Conservation (phyloP, 371 early-diverging fungal genomes). For the Circinella umbellata region DNA sequence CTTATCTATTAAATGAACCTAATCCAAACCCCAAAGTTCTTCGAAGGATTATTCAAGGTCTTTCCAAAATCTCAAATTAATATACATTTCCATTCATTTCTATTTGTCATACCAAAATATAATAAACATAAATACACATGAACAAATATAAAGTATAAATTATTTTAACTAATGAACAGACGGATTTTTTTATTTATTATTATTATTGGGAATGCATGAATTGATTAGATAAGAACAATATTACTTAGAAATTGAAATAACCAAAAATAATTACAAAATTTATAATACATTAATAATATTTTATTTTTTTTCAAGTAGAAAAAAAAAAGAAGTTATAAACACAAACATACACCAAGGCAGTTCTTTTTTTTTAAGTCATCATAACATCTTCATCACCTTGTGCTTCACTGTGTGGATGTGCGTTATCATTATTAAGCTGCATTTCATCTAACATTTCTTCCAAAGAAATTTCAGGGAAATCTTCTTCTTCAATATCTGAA, state of each 20-base stretch:
- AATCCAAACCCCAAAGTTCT: neutral
- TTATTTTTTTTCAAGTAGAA: neutral
- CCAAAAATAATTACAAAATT: too few species aligned
- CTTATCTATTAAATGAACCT: neutral
- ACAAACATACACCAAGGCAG: too few species aligned
- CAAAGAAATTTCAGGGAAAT: constrained; percentile 89
- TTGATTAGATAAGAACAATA: too few species aligned
- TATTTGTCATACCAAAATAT: too few species aligned
- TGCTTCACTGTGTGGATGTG: constrained; percentile 30
- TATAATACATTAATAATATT: neutral
- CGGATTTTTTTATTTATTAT: too few species aligned
- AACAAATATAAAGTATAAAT: too few species aligned
- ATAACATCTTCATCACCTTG: constrained; percentile 41
- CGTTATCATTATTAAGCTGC: constrained; percentile 63
- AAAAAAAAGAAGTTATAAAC: too few species aligned
- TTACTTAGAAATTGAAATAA: too few species aligned
- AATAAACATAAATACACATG: too few species aligned
- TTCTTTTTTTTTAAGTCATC: constrained; percentile 24
- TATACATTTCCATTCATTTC: too few species aligned
- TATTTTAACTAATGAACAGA: too few species aligned
- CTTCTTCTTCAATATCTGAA: constrained; percentile 73
- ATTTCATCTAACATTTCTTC: constrained; percentile 93
- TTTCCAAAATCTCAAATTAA: constrained; percentile 2
- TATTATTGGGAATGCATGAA: too few species aligned
- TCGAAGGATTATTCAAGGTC: constrained; percentile 3